Evolutionary conservation across 177 flowering plant genomes (phyloP).

Genomic region (Telopea speciosissima): DNA sequence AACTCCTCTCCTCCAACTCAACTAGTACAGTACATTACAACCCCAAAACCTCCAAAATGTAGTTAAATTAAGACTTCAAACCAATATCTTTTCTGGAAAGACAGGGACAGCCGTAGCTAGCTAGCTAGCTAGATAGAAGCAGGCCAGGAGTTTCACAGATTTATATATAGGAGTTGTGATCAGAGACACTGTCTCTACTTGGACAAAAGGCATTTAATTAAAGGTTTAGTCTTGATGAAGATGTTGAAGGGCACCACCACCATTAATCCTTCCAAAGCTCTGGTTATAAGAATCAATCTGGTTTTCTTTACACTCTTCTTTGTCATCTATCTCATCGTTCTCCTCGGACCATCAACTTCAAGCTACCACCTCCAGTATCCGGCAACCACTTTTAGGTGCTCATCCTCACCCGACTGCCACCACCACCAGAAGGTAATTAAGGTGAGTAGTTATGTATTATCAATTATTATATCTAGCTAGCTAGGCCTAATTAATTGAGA

Average conservation of each 20-base stretch:
- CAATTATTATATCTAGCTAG: background rate
- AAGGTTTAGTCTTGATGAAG: conserved; percentile 18
- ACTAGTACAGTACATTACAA: conserved; percentile 27
- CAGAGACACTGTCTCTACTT: background rate
- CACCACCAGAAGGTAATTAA: conserved; percentile 85
- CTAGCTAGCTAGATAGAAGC: background rate
- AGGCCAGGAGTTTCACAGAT: too few relatives aligned
- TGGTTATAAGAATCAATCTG: conserved; percentile 58
- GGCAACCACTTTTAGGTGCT: conserved; percentile 43
- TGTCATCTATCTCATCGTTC: conserved; percentile 43
- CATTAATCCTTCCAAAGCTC: conserved; percentile 45
- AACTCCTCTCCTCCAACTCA: conserved; percentile 15
- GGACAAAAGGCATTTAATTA: conserved; percentile 12
- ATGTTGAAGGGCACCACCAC: too few relatives aligned
- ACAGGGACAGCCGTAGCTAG: background rate
- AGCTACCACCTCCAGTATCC: conserved; percentile 36
- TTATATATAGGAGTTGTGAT: background rate
- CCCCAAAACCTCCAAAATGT: conserved; percentile 7
- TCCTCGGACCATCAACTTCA: conserved; percentile 49
- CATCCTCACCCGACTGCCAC: conserved; percentile 61
- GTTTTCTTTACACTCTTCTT: conserved; percentile 59
- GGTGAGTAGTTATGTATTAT: background rate
- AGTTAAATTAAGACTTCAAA: background rate
- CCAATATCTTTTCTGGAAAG: background rate
- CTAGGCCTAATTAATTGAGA: too few relatives aligned